Evolutionary conservation across 192 early-diverging fungal species (phyloP).

Genomic region (Coemansia sp.): DNA sequence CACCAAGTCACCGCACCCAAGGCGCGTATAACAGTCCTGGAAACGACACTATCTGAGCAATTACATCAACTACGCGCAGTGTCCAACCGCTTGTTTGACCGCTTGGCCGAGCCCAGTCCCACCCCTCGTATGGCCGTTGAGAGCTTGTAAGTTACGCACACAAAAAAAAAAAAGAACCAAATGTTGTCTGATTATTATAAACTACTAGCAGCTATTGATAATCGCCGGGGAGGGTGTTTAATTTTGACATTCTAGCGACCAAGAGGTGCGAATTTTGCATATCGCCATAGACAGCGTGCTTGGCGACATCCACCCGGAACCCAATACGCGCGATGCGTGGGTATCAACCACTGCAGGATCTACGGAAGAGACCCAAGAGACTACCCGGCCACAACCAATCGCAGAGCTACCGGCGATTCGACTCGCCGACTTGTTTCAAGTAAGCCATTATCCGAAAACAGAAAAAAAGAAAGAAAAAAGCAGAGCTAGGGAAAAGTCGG

Average conservation of each 20-base stretch:
- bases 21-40: background rate
- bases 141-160: slow-evolving; percentile 4
- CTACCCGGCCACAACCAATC: background rate
- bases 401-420: slow-evolving; percentile 1
- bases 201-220: no score
- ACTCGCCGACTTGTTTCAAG: slow-evolving; percentile 7
- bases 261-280: slow-evolving; percentile 1
- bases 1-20: background rate
- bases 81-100: background rate
- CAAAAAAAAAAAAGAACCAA: no score
- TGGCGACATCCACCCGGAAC: background rate
- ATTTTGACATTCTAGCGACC: background rate
- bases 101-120: background rate
- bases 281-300: background rate
- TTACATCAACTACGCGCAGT: background rate
- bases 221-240: no score
- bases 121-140: background rate
- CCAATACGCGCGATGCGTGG: background rate
- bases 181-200: no score
- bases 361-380: background rate
- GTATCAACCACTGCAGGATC: background rate
- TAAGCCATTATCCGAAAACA: background rate
- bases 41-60: background rate
- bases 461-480: background rate
- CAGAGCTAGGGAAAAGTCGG: background rate